phyloP scores from a whole-genome alignment of 208 protist species.

The Crithidia sp. region DNA sequence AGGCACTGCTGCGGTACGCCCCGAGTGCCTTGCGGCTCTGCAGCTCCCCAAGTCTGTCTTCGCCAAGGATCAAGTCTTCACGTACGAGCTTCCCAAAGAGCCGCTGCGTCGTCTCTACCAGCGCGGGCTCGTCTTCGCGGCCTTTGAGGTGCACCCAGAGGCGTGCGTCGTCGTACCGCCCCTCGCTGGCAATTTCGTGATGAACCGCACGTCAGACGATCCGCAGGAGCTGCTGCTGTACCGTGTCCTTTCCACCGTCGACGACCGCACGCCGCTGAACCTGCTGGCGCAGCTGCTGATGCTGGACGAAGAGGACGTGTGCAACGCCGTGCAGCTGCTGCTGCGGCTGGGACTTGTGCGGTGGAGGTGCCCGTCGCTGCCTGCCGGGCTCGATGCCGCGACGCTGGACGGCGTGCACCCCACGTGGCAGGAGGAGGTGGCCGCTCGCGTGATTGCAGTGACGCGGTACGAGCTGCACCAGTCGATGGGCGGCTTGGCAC shows the following conservation, averaged over 20 bases:
- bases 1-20: constrained; percentile 22
- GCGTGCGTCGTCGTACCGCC: constrained; percentile 94
- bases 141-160: constrained; percentile 86
- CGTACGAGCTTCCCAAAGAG: constrained; percentile 59
- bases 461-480: constrained; percentile 32
- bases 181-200: constrained; percentile 95
- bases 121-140: constrained; percentile 89
- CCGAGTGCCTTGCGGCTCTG: constrained; percentile 19
- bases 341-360: constrained; percentile 90
- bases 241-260: constrained; percentile 94
- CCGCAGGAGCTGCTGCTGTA: constrained; percentile 97
- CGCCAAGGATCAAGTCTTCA: constrained; percentile 42
- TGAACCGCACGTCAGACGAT: constrained; percentile 96
- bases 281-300: constrained; percentile 93
- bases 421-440: constrained; percentile 57
- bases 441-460: constrained; percentile 25
- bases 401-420: constrained; percentile 50
- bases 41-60: constrained; percentile 22
- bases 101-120: constrained; percentile 74
- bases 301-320: constrained; percentile 90
- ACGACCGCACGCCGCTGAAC: constrained; percentile 93
- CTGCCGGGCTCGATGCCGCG: constrained; percentile 27
- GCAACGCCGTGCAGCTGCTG: constrained; percentile 90
- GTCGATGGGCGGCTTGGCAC: constrained; percentile 19
- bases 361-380: constrained; percentile 53